These are phyloP conservation scores for Globisporangium iwayamae DNA, from an alignment of 352 stramenopile genomes.

Conservation along the genomic window DNA sequence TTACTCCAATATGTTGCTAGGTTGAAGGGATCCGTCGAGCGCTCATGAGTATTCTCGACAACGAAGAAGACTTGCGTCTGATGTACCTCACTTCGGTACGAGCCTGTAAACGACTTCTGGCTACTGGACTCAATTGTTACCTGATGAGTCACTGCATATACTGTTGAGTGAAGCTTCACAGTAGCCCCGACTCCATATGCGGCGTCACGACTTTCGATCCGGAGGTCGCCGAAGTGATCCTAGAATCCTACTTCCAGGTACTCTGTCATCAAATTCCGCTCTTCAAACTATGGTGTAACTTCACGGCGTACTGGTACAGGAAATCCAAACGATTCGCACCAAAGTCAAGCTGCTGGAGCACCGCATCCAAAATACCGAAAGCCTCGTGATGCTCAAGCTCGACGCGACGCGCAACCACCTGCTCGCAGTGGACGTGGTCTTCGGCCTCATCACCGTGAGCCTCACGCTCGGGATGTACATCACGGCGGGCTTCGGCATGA, in stretches of 20 bases:
- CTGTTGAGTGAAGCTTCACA: slow-evolving; percentile 3
- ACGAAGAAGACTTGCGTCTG: slow-evolving; percentile 28
- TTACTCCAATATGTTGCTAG: not conserved
- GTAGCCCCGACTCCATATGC: not conserved
- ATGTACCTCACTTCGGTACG: slow-evolving; percentile 20
- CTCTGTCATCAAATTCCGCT: not conserved
- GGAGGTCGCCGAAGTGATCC: slow-evolving; percentile 7
- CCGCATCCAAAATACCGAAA: slow-evolving; percentile 72
- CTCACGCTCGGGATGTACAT: slow-evolving; percentile 58
- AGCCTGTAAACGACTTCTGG: not conserved
- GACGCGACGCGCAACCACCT: slow-evolving; percentile 68
- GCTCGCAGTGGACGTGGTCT: slow-evolving; percentile 53
- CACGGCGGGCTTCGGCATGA: slow-evolving; percentile 63
- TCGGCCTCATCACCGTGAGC: slow-evolving; percentile 53
- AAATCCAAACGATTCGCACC: slow-evolving; percentile 66
- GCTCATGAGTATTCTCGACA: slow-evolving; percentile 31
- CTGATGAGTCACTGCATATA: not conserved
- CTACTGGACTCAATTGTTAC: not conserved
- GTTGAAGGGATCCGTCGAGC: slow-evolving; percentile 21
- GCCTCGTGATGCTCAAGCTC: slow-evolving; percentile 67
- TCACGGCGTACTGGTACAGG: slow-evolving; percentile 16
- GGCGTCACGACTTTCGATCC: slow-evolving; percentile 9
- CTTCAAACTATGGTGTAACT: no score
- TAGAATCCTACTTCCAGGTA: slow-evolving; percentile 13
- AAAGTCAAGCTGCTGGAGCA: slow-evolving; percentile 64